Base-by-base conservation (phyloP, 768 basidiomycete genomes). In the Omphalotus guepiniiformis region DNA sequence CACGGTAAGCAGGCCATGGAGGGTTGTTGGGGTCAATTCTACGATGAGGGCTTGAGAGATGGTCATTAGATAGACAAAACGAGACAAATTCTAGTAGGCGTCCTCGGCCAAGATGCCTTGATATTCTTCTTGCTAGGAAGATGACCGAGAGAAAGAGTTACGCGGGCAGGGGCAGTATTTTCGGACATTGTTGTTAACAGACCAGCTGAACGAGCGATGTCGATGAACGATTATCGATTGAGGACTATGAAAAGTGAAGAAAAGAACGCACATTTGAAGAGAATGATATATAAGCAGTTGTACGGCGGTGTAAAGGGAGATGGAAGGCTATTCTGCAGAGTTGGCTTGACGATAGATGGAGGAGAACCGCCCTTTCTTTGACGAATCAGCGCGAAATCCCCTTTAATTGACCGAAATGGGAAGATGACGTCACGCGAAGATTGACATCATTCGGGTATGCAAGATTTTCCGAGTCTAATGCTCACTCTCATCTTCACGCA, bases 21-120 rank as follows among this genome's bases (percentile, higher is more conserved):
- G 87, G 87, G 68, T 89, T 88, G 63, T 89, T 88, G 26, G 86
- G 86, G 62, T 89, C 84, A 37, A 88, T 76, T 85, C 85, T 8
- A 34, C 36, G 37, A 19, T 22, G 42, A 28, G 32, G 29, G 40
- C 38, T 51, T 37, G 44, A 30, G 41, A 21, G 7, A 16, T 2
- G 19, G 21, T 13, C 15, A 30, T 19, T 48, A n/a, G n/a, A 32
- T n/a, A 43, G n/a, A 36, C 22, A 11, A 21, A 37, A 50, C 21
- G 46, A 55, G 51, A 66, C 63, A 40, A 39, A 81, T 85, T 56
- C 83, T 73, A 9, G 84, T 86, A 2, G 86, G 86, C 0, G 86
- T 85, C 18, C 84, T 73, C 2, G 86, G 86, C 79, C 83, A 88
- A 13, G 79, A 74, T 0, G 82, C 78, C 54, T 80, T 82, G 56